A percentile compares a stretch with the other conserved stretches of the same genome.
These are phyloP conservation scores for Eudorina sp. DNA, from an alignment of 139 green algal genomes.

Conservation along the genomic window DNA sequence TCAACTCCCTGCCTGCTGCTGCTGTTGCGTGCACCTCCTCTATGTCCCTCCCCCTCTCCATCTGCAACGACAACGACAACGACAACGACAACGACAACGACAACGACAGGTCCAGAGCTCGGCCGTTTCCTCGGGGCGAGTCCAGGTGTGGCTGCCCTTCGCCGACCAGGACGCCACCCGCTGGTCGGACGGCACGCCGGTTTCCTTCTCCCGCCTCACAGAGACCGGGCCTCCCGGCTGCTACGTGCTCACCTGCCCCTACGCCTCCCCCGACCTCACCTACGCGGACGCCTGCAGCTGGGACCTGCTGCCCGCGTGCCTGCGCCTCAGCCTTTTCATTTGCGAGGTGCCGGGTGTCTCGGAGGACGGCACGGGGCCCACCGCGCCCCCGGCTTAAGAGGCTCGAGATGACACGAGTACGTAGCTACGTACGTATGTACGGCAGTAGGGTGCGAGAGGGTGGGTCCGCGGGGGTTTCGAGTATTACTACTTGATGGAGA, in stretches of 20 bases:
- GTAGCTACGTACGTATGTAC: too few species aligned
- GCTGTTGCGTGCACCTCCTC: too few species aligned
- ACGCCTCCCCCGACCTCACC: not conserved
- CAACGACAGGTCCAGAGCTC: not conserved
- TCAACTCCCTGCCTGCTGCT: too few species aligned
- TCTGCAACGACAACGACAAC: too few species aligned
- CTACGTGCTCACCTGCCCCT: constrained; percentile 7
- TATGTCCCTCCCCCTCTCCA: too few species aligned
- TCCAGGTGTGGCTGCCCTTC: not conserved
- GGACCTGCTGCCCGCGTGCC: not conserved
- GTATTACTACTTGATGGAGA: too few species aligned
- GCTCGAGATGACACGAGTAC: not conserved
- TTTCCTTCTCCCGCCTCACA: not conserved
- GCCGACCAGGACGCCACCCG: not conserved
- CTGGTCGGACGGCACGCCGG: constrained; percentile 13
- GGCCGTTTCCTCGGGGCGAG: not conserved
- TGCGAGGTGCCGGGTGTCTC: constrained; percentile 21
- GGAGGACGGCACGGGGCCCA: not conserved
- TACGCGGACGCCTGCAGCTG: not conserved
- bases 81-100: too few species aligned
- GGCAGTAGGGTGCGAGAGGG: too few species aligned
- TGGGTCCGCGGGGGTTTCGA: too few species aligned
- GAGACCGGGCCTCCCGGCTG: not conserved
- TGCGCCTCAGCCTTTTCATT: not conserved
- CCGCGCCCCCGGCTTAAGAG: not conserved